These are phyloP conservation scores for Fusarium protoensiforme DNA, from an alignment of 2,329 filamentous ascomycete genomes.

Conservation along the genomic window DNA sequence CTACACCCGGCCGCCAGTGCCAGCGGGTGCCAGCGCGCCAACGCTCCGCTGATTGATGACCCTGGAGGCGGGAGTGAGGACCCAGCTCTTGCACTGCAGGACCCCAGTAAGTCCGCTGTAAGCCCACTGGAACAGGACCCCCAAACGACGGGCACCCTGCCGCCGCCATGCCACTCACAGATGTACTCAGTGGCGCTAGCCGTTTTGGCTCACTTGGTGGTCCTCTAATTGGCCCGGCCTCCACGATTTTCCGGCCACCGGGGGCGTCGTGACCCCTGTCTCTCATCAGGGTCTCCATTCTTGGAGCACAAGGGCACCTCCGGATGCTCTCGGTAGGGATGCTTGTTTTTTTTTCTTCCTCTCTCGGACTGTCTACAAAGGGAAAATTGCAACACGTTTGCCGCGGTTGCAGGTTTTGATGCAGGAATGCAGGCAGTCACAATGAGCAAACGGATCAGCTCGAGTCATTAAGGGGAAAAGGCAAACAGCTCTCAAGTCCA, in stretches of 20 bases:
- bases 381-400: background rate
- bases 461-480: background rate
- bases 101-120: constrained; percentile 17
- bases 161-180: constrained; percentile 31
- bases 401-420: background rate
- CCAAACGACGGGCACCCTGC: background rate
- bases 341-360: constrained; percentile 7
- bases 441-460: background rate
- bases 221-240: constrained; percentile 43
- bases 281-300: background rate
- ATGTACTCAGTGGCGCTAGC: constrained; percentile 26
- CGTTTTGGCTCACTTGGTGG: constrained; percentile 33
- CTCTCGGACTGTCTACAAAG: background rate
- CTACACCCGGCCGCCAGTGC: constrained; percentile 13
- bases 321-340: constrained; percentile 29
- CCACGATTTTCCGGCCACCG: constrained; percentile 45
- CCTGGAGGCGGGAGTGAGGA: background rate
- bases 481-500: background rate
- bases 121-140: constrained; percentile 3
- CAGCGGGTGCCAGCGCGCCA: constrained; percentile 24
- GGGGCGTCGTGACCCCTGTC: constrained; percentile 28
- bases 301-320: constrained; percentile 34
- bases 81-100: constrained; percentile 3
- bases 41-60: background rate
- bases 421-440: background rate